Conservation (phyloP, 441 rosid genomes). For the Oxalis stricta region DNA sequence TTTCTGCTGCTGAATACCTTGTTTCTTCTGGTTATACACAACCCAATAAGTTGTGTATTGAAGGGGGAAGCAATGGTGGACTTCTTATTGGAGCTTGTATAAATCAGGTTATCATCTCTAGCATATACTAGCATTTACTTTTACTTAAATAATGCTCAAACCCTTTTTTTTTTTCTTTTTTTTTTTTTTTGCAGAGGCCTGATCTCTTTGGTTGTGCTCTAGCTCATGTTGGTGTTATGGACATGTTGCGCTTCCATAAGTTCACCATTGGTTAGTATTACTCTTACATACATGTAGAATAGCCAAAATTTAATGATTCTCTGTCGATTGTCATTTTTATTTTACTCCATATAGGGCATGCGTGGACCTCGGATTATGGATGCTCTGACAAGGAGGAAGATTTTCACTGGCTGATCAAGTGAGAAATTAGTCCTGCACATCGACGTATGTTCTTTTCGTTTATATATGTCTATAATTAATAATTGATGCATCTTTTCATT, state of each 20-base stretch:
- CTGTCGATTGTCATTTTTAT: too few relatives aligned
- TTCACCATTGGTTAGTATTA: constrained; percentile 82
- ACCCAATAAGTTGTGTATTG: constrained; percentile 67
- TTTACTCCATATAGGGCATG: too few relatives aligned
- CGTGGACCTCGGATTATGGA: constrained; percentile 89
- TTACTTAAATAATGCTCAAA: too few relatives aligned
- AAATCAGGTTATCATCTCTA: constrained; percentile 86
- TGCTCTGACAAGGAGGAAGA: constrained; percentile 82
- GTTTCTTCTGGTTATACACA: constrained; percentile 72
- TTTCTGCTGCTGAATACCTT: constrained; percentile 70
- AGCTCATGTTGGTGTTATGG: constrained; percentile 99
- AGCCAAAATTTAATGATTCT: too few relatives aligned
- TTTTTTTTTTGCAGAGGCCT: constrained; percentile 50
- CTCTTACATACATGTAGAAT: too few relatives aligned
- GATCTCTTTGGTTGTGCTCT: constrained; percentile 95
- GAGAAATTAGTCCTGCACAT: constrained; percentile 11
- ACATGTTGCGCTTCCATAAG: constrained; percentile 95
- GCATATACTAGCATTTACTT: too few relatives aligned
- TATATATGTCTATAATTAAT: background rate
- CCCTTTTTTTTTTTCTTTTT: too few relatives aligned
- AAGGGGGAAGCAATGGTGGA: constrained; percentile 98
- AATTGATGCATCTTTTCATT: background rate
- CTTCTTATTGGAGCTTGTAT: constrained; percentile 91
- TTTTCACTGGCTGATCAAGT: constrained; percentile 84
- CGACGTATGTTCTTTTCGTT: background rate